A percentile compares a stretch with the other conserved stretches of the same genome.
phyloP scores from a whole-genome alignment of 768 basidiomycete species.

The Tylopilus balloui region DNA sequence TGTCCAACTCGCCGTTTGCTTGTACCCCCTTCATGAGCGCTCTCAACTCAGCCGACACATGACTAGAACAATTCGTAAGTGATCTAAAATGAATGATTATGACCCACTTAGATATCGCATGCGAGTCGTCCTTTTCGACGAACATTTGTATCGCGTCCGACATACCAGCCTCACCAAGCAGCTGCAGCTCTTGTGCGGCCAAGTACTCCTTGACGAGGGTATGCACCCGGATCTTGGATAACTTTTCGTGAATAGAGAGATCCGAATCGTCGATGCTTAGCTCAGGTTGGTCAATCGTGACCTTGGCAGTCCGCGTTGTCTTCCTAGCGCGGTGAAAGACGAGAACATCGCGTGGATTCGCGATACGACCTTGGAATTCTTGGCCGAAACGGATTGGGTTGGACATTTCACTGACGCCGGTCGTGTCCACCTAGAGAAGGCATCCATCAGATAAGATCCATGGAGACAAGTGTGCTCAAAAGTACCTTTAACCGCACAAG shows the following conservation, averaged over 20 bases:
- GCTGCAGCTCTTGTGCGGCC: slow-evolving; percentile 86
- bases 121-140: slow-evolving; percentile 95
- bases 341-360: slow-evolving; percentile 92
- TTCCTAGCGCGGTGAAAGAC: slow-evolving; percentile 85
- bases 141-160: slow-evolving; percentile 91
- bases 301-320: slow-evolving; percentile 41
- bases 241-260: slow-evolving; percentile 61
- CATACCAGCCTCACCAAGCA: slow-evolving; percentile 87
- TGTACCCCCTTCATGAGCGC: slow-evolving; percentile 64
- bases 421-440: slow-evolving; percentile 73
- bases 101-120: slow-evolving; percentile 83
- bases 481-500: slow-evolving; percentile 78
- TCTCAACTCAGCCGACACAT: slow-evolving; percentile 58
- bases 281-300: slow-evolving; percentile 72
- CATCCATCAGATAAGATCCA: background rate
- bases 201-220: slow-evolving; percentile 91
- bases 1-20: slow-evolving; percentile 61
- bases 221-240: slow-evolving; percentile 78
- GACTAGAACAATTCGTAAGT: slow-evolving; percentile 38
- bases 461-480: background rate
- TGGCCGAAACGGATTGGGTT: slow-evolving; percentile 97
- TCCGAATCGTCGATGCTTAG: slow-evolving; percentile 76
- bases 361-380: slow-evolving; percentile 85
- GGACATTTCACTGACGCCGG: slow-evolving; percentile 84
- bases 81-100: background rate